Percentiles rank a stretch among this genome's conserved stretches.
phyloP scores from a whole-genome alignment of 2,329 filamentous ascomycete genomes.

The Sporothrix sp. region DNA sequence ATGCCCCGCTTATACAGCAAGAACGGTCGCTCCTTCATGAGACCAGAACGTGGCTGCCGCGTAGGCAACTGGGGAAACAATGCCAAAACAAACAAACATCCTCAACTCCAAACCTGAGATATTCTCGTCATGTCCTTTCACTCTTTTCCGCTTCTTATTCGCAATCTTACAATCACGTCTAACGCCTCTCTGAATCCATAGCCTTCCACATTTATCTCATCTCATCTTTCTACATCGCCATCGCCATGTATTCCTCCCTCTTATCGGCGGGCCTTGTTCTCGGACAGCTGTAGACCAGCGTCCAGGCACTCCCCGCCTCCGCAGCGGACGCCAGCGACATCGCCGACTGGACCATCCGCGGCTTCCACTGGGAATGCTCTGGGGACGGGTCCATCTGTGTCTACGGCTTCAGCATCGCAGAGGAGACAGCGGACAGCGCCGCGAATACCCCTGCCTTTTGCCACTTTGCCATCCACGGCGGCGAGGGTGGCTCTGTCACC shows the following conservation, averaged over 20 bases:
- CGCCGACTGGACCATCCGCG: slow-evolving; percentile 13
- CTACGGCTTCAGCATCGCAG: slow-evolving; percentile 16
- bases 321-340: not conserved
- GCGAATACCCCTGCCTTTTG: slow-evolving; percentile 4
- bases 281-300: not conserved
- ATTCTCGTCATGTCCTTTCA: not conserved
- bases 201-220: not conserved
- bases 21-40: not conserved
- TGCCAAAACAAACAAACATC: slow-evolving; percentile 7
- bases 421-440: not conserved
- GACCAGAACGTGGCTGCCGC: not conserved
- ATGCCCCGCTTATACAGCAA: not conserved
- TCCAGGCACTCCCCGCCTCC: not conserved
- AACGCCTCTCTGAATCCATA: too few relatives aligned
- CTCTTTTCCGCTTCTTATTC: not conserved
- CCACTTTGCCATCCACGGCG: slow-evolving; percentile 7
- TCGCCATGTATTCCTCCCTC: slow-evolving; percentile 13
- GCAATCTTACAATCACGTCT: too few relatives aligned
- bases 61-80: not conserved
- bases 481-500: not conserved
- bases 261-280: slow-evolving; percentile 2
- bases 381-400: slow-evolving; percentile 13
- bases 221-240: not conserved
- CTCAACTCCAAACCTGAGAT: not conserved
- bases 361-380: slow-evolving; percentile 16